phyloP scores from a whole-genome alignment of 2,329 filamentous ascomycete genomes.

The Aspergillus novoparasiticus region DNA sequence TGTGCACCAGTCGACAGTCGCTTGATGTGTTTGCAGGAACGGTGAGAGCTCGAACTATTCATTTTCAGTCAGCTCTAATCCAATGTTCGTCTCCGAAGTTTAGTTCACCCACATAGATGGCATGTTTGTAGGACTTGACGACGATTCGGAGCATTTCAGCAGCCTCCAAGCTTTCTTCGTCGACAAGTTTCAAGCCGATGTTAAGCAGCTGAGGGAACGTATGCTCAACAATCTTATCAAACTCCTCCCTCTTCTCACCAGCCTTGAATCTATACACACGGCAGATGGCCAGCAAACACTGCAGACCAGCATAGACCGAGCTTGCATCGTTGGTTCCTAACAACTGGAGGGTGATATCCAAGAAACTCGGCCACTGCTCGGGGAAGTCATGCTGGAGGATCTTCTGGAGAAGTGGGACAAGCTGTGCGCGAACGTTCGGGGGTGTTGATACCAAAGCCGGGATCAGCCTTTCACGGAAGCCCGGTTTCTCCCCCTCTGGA shows the following conservation, averaged over 20 bases:
- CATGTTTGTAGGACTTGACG: conserved; percentile 97
- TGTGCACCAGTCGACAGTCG: conserved; percentile 93
- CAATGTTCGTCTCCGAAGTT: not conserved
- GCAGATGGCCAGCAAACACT: conserved; percentile 92
- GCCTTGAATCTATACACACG: conserved; percentile 93
- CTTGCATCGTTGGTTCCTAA: conserved; percentile 82
- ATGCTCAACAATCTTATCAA: conserved; percentile 90
- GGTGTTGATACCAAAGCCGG: conserved; percentile 82
- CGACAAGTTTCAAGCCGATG: conserved; percentile 85
- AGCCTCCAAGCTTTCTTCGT: conserved; percentile 89
- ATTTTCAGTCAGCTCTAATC: conserved; percentile 32
- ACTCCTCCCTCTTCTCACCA: conserved; percentile 78
- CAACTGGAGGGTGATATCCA: conserved; percentile 88
- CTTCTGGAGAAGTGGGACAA: conserved; percentile 92
- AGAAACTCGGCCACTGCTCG: conserved; percentile 88
- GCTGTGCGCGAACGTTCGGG: conserved; percentile 82
- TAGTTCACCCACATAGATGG: conserved; percentile 75
- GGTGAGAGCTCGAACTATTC: conserved; percentile 79
- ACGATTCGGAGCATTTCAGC: conserved; percentile 96
- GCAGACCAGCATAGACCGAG: conserved; percentile 88
- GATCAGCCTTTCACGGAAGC: conserved; percentile 84
- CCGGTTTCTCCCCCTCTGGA: conserved; percentile 83
- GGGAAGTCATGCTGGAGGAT: conserved; percentile 96
- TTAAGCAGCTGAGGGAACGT: conserved; percentile 85
- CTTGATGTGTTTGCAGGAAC: conserved; percentile 74